These are phyloP conservation scores for Saturnispora silvae DNA, from an alignment of 805 yeast genomes.

Conservation along the genomic window DNA sequence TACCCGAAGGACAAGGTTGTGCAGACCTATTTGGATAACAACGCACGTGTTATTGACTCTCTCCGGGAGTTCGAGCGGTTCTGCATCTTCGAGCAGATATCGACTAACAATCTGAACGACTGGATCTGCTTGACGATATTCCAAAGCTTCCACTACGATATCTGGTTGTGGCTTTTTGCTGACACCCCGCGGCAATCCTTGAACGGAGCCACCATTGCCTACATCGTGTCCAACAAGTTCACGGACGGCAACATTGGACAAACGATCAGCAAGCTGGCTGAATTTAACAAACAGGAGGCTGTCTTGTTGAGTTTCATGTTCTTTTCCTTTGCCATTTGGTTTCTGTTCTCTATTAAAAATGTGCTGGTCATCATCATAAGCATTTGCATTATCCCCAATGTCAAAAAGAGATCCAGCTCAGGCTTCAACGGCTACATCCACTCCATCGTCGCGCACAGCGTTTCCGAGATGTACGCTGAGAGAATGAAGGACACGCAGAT, in stretches of 20 bases:
- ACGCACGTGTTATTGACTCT: constrained; percentile 50
- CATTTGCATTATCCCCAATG: constrained; percentile 13
- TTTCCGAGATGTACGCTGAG: constrained; percentile 19
- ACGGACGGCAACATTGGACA: constrained; percentile 29
- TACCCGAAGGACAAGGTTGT: constrained; percentile 57
- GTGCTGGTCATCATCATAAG: constrained; percentile 17
- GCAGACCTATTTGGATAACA: constrained; percentile 53
- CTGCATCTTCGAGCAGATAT: constrained; percentile 62
- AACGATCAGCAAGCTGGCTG: constrained; percentile 30
- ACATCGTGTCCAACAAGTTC: constrained; percentile 35
- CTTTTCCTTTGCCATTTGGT: constrained; percentile 65
- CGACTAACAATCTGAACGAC: constrained; percentile 55
- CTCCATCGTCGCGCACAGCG: constrained; percentile 21
- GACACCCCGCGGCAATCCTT: constrained; percentile 84
- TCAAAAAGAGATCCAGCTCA: constrained; percentile 7
- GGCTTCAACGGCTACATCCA: constrained; percentile 18
- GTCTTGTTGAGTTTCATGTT: constrained; percentile 68
- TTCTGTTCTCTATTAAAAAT: constrained; percentile 37
- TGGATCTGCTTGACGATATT: constrained; percentile 57
- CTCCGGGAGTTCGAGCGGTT: constrained; percentile 51
- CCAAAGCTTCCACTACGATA: constrained; percentile 51
- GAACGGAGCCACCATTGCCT: constrained; percentile 62
- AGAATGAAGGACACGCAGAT: constrained; percentile 11
- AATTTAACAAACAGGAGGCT: constrained; percentile 52
- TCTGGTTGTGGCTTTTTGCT: constrained; percentile 53